Percentiles rank a stretch among this genome's conserved stretches.
Evolutionary conservation across 202 grass and related monocot genomes (phyloP).

Genomic region (Panicum virgatum): DNA sequence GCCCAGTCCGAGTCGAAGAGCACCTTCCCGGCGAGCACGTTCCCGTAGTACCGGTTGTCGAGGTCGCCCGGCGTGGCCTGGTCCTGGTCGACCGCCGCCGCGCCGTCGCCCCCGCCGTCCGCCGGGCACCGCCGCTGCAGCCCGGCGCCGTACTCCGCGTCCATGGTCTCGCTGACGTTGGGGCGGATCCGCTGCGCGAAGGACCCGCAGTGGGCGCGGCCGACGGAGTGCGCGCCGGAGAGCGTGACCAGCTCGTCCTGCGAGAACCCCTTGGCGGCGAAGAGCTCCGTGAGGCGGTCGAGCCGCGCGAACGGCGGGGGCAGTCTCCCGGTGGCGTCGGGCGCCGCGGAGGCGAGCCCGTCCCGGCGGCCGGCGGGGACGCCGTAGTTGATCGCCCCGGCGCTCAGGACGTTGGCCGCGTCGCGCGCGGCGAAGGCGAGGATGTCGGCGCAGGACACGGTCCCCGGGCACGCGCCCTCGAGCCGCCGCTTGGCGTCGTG

Average conservation of each 20-base stretch:
- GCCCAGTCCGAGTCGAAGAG: slow-evolving; percentile 33
- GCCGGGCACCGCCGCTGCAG: not conserved
- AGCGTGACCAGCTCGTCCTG: slow-evolving; percentile 39
- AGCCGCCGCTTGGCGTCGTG: slow-evolving; percentile 15
- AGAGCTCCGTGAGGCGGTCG: not conserved
- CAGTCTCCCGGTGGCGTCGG: slow-evolving; percentile 23
- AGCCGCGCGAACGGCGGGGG: slow-evolving; percentile 26
- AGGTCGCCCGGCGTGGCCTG: not conserved
- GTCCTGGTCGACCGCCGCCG: not conserved
- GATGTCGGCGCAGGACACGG: slow-evolving; percentile 64
- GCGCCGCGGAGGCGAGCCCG: not conserved
- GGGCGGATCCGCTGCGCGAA: slow-evolving; percentile 20
- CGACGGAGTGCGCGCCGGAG: slow-evolving; percentile 36
- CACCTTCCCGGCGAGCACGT: slow-evolving; percentile 35
- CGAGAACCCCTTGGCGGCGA: slow-evolving; percentile 18
- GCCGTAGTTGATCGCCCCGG: slow-evolving; percentile 10
- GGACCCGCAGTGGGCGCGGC: slow-evolving; percentile 27
- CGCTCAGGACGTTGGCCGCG: slow-evolving; percentile 13
- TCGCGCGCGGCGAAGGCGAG: slow-evolving; percentile 46
- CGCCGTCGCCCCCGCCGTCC: not conserved
- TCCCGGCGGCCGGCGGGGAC: slow-evolving; percentile 12
- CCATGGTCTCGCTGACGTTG: slow-evolving; percentile 35
- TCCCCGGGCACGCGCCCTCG: slow-evolving; percentile 9
- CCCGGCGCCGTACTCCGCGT: slow-evolving; percentile 1
- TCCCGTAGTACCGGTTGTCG: slow-evolving; percentile 27